These are phyloP conservation scores for Ceratocystis eucalypticola DNA, from an alignment of 2,329 filamentous ascomycete genomes.

Conservation along the genomic window DNA sequence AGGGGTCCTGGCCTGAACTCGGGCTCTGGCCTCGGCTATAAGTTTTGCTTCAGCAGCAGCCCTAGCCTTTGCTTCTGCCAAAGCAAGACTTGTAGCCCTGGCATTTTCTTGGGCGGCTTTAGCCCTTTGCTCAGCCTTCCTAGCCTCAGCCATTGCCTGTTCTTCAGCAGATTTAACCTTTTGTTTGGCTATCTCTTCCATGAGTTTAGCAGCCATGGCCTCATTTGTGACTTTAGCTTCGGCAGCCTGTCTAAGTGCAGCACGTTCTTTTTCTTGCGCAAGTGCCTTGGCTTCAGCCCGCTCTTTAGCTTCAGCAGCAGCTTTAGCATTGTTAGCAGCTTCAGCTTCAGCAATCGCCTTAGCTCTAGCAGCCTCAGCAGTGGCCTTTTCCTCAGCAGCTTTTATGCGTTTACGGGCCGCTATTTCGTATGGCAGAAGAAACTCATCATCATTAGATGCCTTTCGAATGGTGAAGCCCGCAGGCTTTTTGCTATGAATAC, in stretches of 20 bases:
- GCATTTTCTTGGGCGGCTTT: slow-evolving; percentile 4
- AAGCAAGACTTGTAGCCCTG: not conserved
- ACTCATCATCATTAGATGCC: slow-evolving; percentile 6
- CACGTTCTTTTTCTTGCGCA: not conserved
- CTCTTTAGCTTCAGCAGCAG: not conserved
- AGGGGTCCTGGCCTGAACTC: not conserved
- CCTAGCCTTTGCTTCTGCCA: not conserved
- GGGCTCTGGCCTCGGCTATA: not conserved
- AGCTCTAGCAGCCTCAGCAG: not conserved
- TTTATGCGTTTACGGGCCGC: not conserved
- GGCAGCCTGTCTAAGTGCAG: not conserved
- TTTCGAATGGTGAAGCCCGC: slow-evolving; percentile 13
- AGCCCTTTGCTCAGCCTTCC: not conserved
- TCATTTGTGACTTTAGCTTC: not conserved
- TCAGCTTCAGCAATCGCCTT: not conserved
- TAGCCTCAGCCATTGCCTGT: not conserved
- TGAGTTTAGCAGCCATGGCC: not conserved
- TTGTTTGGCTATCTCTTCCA: not conserved
- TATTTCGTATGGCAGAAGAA: slow-evolving; percentile 14
- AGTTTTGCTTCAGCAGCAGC: not conserved
- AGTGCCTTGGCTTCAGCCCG: not conserved
- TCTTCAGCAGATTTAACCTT: not conserved
- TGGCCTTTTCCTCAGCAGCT: not conserved
- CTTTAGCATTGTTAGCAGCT: not conserved
- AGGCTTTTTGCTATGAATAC: not conserved